A percentile compares a stretch with the other conserved stretches of the same genome.
Evolutionary conservation across 2,329 filamentous ascomycete species (phyloP).

Genomic region (Calonectria pseudoturangicola): DNA sequence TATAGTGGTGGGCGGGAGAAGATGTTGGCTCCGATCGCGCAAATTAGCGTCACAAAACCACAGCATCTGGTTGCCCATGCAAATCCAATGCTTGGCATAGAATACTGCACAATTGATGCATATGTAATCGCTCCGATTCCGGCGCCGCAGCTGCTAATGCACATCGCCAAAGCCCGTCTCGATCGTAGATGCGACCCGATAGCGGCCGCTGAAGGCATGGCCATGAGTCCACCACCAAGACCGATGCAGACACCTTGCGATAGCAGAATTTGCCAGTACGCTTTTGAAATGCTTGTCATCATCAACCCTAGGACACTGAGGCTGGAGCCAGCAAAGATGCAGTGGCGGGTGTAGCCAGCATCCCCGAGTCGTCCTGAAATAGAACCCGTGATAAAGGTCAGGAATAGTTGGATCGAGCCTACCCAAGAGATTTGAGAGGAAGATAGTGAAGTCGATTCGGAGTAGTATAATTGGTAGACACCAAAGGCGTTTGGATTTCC

Average conservation of each 20-base stretch:
- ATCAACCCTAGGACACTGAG: conserved; percentile 6
- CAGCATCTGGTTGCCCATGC: conserved; percentile 17
- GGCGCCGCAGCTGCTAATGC: conserved; percentile 23
- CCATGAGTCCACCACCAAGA: conserved; percentile 20
- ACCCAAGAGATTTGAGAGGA: conserved; percentile 31
- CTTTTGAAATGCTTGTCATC: conserved; percentile 1
- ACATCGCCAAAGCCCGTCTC: conserved; percentile 21
- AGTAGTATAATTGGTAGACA: conserved; percentile 23
- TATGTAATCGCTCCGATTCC: conserved; percentile 14
- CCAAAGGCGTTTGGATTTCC: conserved; percentile 22
- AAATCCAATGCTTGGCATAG: conserved; percentile 15
- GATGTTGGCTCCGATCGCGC: conserved; percentile 1
- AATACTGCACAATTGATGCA: conserved; percentile 13
- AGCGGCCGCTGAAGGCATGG: conserved; percentile 17
- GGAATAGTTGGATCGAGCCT: conserved; percentile 17
- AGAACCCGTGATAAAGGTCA: conserved; percentile 10
- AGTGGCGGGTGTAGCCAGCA: conserved; percentile 23
- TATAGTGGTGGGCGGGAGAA: background rate
- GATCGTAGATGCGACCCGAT: conserved; percentile 12
- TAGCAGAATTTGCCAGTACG: conserved; percentile 29
- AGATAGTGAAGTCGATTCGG: background rate
- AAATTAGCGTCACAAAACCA: conserved; percentile 4
- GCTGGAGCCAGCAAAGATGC: background rate
- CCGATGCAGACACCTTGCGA: conserved; percentile 24
- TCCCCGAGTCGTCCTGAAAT: conserved; percentile 17